Evolutionary conservation across 2,329 filamentous ascomycete genomes (phyloP), one percentile per base, ranked within the genome.

Genomic region (Zymoseptoria crescenta): DNA sequence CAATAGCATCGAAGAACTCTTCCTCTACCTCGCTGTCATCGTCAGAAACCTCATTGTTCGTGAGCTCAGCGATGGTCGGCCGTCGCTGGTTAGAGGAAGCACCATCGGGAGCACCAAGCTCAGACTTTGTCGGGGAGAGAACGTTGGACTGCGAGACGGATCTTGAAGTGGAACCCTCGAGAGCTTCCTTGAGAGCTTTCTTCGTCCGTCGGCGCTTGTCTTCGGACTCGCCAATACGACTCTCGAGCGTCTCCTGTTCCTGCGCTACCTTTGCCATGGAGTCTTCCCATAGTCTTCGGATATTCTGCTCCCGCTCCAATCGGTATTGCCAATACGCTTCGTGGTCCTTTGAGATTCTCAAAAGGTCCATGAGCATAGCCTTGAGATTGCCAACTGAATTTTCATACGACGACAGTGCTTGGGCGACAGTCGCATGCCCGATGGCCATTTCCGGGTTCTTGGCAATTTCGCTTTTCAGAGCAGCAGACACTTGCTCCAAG

Each of bases 321-420:
- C 92, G 87, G 72, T 96, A 95, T 73, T 97, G 93, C 94, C 94
- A 99, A 73, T 96, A 96, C 0, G 91, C 86, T 74, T 99, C 94
- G 55, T 95, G 88, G 71, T 99, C 94, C 68, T 89, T 87, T 8
- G 92, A 93, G 69, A 99, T 97, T 55, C 92, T 90, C 52, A 96
- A 79, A 8, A 99, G 80, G 72, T 96, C 91, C 20, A 89, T 87
- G 59, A 97, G 82, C 8, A 97, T 81, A 1, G 85, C 87, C 62
- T 92, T 91, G 63, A 99, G 79, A 69, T 92, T 96, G 64, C 86
- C 87, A 59, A 97, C 91, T 0, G 93, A 92, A 19, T 87, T 87
- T 67, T 96, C 92, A 72, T 96, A 97, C 0, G 92, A 92, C 4
- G 83, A 77, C 20, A 96, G 77, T 6, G 91, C 93, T 70, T 94